Evolutionary conservation across 2,329 filamentous ascomycete species (phyloP), one percentile per base, ranked within the genome.

Genomic region (Ustilaginoidea virens): DNA sequence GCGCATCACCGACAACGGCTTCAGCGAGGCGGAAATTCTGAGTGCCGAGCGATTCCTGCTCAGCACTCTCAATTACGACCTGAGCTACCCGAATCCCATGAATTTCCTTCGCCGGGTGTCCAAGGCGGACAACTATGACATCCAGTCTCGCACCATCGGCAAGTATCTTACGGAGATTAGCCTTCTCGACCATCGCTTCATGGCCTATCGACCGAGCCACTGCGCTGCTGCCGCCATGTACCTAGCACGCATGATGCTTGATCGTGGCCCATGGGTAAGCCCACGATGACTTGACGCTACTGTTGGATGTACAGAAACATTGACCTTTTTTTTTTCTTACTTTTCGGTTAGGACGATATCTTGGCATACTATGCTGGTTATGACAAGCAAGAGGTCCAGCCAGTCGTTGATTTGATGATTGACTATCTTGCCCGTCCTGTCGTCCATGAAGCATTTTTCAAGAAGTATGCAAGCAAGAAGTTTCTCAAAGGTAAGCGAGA

Each of bases 391-490:
- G 82, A 98, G 56, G 85, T 98, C 42, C 72, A 87, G 52, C 87
- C 87, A 8, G 81, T 96, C 23, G 82, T 93, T 48, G 70, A 79
- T 44, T 68, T 96, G 36, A 94, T 98, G 86, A 74, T 98, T 36
- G 86, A 98, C 54, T 98, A 98, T 52, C 76, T 98, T 22, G 80
- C 80, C 34, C 75, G 81, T 9, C 90, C 87, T 16, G 80, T 94
- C 30, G 71, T 77, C 24, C 90, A 98, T 48, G 87, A 96, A 52
- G 92, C 90, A 21, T 94, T 98, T 66, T 96, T 94, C 69, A 93
- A 92, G 71, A 98, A 98, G 59, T 98, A 98, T 53, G 90, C 90
- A 32, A 92, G 83, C 71, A 98, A 96, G 67, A 94, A 93, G 60
- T 98, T 96, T 60, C 62, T 96, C 45, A 98, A 98, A 64, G 86